These are phyloP conservation scores for Cucurbita pepo DNA, from an alignment of 306 rosid species.

Conservation along the genomic window DNA sequence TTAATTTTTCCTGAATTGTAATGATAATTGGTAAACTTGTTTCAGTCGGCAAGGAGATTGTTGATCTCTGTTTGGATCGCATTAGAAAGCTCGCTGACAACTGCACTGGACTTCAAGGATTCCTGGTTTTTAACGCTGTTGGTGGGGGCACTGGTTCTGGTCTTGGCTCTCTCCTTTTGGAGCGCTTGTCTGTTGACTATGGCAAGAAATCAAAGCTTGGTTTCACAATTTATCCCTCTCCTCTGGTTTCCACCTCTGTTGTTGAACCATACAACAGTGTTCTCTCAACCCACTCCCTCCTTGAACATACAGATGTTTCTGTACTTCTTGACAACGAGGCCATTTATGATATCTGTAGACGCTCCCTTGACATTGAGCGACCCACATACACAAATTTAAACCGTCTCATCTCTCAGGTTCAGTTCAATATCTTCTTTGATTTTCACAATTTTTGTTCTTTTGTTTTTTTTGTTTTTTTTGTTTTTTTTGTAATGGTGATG, in stretches of 20 bases:
- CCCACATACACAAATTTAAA: conserved; percentile 92
- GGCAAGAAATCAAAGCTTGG: conserved; percentile 91
- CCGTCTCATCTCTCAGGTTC: conserved; percentile 86
- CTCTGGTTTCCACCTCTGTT: conserved; percentile 90
- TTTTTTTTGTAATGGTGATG: background rate
- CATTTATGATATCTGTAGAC: conserved; percentile 81
- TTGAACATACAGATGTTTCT: conserved; percentile 87
- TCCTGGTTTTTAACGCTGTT: conserved; percentile 79
- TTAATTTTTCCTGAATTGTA: background rate
- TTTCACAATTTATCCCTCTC: conserved; percentile 85
- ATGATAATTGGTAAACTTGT: background rate
- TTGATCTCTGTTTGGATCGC: conserved; percentile 86
- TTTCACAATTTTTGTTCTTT: background rate
- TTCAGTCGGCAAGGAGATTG: conserved; percentile 84
- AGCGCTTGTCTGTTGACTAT: conserved; percentile 79
- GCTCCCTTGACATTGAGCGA: conserved; percentile 83
- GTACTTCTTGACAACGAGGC: conserved; percentile 88
- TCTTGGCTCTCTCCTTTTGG: conserved; percentile 75
- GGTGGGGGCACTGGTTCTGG: conserved; percentile 98
- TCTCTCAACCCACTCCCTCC: conserved; percentile 83
- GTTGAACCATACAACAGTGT: conserved; percentile 98
- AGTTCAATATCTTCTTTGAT: background rate
- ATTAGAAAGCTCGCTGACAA: conserved; percentile 85
- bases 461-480: background rate
- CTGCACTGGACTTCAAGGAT: conserved; percentile 91